phyloP scores from a whole-genome alignment of 257 asterid genomes.

The Primulina eburnea region DNA sequence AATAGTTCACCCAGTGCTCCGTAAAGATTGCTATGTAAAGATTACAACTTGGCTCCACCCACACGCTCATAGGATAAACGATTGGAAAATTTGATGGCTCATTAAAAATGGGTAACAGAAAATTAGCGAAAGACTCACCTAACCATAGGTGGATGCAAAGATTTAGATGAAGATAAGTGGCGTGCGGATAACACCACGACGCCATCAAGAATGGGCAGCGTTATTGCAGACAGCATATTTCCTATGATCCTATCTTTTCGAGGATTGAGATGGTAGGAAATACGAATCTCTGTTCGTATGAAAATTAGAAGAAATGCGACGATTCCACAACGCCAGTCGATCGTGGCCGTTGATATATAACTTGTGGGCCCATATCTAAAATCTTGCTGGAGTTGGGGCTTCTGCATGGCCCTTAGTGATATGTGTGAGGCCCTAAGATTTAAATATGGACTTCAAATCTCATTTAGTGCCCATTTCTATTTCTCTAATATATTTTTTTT shows the following conservation, averaged over 20 bases:
- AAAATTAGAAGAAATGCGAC: no score
- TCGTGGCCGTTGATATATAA: no score
- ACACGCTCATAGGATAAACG: neutral
- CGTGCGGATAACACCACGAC: conserved; percentile 29
- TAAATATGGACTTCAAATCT: no score
- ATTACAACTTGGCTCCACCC: neutral
- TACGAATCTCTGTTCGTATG: no score
- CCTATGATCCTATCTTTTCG: neutral
- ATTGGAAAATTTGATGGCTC: neutral
- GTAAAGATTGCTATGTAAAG: neutral
- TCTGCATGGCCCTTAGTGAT: no score
- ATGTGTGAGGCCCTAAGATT: no score
- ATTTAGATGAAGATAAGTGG: conserved; percentile 30
- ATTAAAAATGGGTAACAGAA: neutral
- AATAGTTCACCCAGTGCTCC: neutral
- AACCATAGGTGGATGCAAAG: conserved; percentile 36
- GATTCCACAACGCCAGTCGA: no score
- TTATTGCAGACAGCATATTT: conserved; percentile 43
- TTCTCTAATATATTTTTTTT: no score
- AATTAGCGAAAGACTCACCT: conserved; percentile 29
- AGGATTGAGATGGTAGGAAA: no score
- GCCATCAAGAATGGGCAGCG: conserved; percentile 37
- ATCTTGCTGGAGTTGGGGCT: no score
- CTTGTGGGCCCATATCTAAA: no score
- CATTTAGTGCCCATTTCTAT: no score